Base-by-base conservation (phyloP, 108 stramenopile species). In the Ochromonas danica region DNA sequence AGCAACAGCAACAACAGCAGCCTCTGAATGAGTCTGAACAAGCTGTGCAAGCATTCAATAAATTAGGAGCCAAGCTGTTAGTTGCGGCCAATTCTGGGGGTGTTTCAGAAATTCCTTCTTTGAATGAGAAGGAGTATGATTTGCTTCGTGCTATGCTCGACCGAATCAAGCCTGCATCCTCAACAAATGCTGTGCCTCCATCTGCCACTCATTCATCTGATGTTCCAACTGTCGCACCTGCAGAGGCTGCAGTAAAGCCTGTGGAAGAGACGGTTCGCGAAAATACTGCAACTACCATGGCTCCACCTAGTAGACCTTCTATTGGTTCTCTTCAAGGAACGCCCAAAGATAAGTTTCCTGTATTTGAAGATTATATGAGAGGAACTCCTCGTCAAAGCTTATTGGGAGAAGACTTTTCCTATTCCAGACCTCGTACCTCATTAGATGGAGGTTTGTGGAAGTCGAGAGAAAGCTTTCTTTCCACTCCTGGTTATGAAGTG, bases 1-100 rank as follows among this genome's bases (percentile, higher is more conserved):
- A 57, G 51, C 51, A 57, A 57, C 51, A 57, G 51, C 51, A 57
- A 57, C 51, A 57, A 57, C 51, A 57, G 51, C 51, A 57, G 51
- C 51, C 51, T 57, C 51, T 57, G 51, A 57, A 57, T 57, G 51
- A 57, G 51, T 57, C 51, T 57, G 51, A 67, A 67, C 63, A 67
- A 67, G 63, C 63, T 31, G 17, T 67, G 63, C 30, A 67, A 31
- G 63, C 31, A 31, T 67, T 67, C 31, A 67, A 67, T 67, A 22
- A 33, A 22, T 67, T 67, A 33, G 31, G 63, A 31, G 31, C 30
- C 63, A 51, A 51, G 14, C 22, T 51, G 45, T 14, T 51, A 14
- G 45, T 51, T 51, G 45, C 45, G 45, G 45, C 45, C 6, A 22
- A 6, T 51, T 6, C 45, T 22, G 22, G 14, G 6, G 45, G 22